Evolutionary conservation across 148 eudicot species (phyloP).

Genomic region (Vaccinium darrowii): DNA sequence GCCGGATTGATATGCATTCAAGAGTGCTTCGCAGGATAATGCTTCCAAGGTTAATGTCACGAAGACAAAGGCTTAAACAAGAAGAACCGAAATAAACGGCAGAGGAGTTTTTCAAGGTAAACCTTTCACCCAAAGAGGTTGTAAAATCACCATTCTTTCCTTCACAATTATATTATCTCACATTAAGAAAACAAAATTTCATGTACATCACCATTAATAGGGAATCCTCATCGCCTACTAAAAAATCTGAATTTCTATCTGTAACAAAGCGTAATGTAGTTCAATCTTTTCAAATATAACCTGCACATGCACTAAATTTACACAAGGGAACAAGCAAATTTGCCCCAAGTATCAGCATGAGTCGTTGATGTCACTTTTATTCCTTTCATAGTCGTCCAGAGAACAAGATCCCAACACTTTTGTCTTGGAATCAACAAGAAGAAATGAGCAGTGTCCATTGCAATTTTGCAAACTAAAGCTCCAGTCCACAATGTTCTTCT

Average conservation of each 20-base stretch:
- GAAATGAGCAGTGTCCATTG: background rate
- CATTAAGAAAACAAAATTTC: background rate
- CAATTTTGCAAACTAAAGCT: background rate
- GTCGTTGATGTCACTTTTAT: slow-evolving; percentile 6
- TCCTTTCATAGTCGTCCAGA: background rate
- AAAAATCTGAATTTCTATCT: background rate
- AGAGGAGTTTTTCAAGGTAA: background rate
- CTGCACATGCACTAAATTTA: background rate
- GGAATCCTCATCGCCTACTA: background rate
- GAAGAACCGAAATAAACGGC: background rate
- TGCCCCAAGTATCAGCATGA: background rate
- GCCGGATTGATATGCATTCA: background rate
- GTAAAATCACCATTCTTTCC: background rate
- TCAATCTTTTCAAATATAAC: background rate
- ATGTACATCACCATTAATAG: background rate
- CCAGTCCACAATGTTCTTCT: background rate
- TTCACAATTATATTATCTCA: background rate
- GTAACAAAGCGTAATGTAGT: background rate
- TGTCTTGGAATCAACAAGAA: background rate
- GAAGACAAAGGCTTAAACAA: background rate
- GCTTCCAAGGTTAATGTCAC: background rate
- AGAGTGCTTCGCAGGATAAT: background rate
- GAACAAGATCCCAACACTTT: slow-evolving; percentile 1
- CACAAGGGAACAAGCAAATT: background rate
- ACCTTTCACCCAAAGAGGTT: background rate